Base-by-base conservation (phyloP, 352 stramenopile species). In the Phytophthora tentaculata region DNA sequence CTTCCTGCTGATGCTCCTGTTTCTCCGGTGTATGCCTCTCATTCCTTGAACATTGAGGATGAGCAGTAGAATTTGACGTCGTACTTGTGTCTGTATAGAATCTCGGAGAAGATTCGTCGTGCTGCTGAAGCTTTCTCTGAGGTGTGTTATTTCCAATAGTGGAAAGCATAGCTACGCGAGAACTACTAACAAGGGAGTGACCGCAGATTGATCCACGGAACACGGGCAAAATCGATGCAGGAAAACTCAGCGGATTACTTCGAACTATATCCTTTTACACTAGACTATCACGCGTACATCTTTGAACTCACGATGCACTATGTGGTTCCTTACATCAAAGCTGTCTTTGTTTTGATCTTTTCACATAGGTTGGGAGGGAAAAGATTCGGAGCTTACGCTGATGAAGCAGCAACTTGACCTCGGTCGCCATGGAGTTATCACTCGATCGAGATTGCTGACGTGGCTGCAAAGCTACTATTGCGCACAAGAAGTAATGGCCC, bases 351-450 rank as follows among this genome's bases (percentile, higher is more conserved):
- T 55, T 65, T 66, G 51, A 8, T 43, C 3, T 9, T 39, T 55
- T 54, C 39, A 83, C 75, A 67, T 84, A 63, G 76, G 76, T 29
- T 92, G 82, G 82, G 69, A 88, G 20, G 75, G 77, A 3, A 61
- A 74, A 8, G 70, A 74, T 13, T 62, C 66, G 2, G 77, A 88
- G 32, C 66, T 88, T 22, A 53, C 54, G 2, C n/a, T 79, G 16
- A 69, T 87, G 37, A 79, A 91, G 48, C 79, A 90, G 24, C 73
- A 86, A 19, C 62, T 92, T 43, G 84, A 90, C 35, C 73, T 81
- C 0, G 69, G 69, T 16, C 57, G 71, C 8, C 73, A 75, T 14
- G 80, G 78, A 32, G 74, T 68, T 39, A 81, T 86, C 29, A 64
- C 66, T 35, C 78, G 71, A 48, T 72, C 69, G 0, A 77, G 79